Conservation (phyloP, 805 yeast genomes). For the Yueomyces sinensis region DNA sequence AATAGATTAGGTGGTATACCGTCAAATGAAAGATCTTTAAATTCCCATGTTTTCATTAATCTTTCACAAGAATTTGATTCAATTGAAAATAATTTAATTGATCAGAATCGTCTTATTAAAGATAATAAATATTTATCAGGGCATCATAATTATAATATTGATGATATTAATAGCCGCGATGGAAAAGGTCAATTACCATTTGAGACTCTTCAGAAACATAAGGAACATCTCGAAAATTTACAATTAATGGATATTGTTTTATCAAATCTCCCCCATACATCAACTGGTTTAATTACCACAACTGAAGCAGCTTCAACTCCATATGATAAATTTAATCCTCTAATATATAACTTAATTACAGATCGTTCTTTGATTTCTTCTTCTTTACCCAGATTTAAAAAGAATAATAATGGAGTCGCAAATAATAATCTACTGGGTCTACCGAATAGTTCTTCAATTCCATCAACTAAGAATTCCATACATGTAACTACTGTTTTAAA, state of each 20-base stretch:
- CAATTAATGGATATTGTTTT: conserved; percentile 44
- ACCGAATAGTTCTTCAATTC: neutral
- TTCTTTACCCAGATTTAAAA: conserved; percentile 58
- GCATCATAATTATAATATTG: neutral
- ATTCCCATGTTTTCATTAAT: conserved; percentile 81
- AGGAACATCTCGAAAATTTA: conserved; percentile 53
- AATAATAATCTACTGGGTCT: too few relatives aligned
- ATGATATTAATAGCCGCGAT: conserved; percentile 7
- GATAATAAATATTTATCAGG: neutral
- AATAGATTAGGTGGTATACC: conserved; percentile 89
- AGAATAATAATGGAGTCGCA: neutral
- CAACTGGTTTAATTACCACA: conserved; percentile 83
- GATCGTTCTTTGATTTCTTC: conserved; percentile 87
- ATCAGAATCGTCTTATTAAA: conserved; percentile 6
- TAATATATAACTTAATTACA: conserved; percentile 79
- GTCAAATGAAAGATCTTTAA: conserved; percentile 62
- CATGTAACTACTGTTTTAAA: conserved; percentile 60
- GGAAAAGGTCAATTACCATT: conserved; percentile 1
- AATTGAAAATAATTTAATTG: conserved; percentile 4
- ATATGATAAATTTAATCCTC: conserved; percentile 49
- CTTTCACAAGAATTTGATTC: conserved; percentile 54
- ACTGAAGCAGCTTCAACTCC: conserved; percentile 52
- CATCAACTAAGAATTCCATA: conserved; percentile 9
- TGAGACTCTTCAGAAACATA: too few relatives aligned
- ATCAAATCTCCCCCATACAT: conserved; percentile 37